Conservation (phyloP, 306 rosid genomes). For the Rubus idaeus region DNA sequence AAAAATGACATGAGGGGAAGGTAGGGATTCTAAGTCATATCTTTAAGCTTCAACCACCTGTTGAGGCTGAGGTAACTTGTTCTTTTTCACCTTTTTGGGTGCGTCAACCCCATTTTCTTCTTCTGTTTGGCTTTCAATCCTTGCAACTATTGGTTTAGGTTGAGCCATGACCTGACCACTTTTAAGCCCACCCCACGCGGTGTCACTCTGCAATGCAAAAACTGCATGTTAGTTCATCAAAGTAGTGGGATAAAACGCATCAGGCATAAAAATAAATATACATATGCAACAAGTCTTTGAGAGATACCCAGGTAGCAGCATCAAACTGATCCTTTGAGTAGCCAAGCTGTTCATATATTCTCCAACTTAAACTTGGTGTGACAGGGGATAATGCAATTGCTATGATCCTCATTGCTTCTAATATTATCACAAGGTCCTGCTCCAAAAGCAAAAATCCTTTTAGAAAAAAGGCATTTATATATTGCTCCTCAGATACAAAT, state of each 20-base stretch:
- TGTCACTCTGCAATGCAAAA: conserved; percentile 57
- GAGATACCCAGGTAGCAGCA: conserved; percentile 75
- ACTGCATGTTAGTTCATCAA: conserved; percentile 31
- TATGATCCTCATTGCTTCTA: conserved; percentile 80
- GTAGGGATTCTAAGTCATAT: not conserved
- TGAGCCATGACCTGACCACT: conserved; percentile 83
- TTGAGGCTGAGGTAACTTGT: conserved; percentile 52
- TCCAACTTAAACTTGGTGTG: conserved; percentile 76
- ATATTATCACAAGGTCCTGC: conserved; percentile 92
- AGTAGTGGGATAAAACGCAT: conserved; percentile 19
- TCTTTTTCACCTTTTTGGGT: conserved; percentile 47
- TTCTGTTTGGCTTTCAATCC: conserved; percentile 69
- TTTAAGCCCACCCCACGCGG: conserved; percentile 86
- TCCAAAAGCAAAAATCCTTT: conserved; percentile 24
- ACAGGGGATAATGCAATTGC: conserved; percentile 79
- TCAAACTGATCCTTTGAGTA: conserved; percentile 69
- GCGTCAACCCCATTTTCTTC: conserved; percentile 35
- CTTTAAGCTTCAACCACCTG: conserved; percentile 57
- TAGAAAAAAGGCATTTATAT: not conserved
- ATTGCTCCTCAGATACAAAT: conserved; percentile 17
- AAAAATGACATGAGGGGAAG: not conserved
- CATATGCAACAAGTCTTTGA: conserved; percentile 32
- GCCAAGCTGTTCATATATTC: conserved; percentile 88
- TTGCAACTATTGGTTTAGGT: conserved; percentile 76
- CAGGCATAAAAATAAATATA: not conserved